phyloP scores from a whole-genome alignment of 345 rosid genomes.

The Clausena lansium region DNA sequence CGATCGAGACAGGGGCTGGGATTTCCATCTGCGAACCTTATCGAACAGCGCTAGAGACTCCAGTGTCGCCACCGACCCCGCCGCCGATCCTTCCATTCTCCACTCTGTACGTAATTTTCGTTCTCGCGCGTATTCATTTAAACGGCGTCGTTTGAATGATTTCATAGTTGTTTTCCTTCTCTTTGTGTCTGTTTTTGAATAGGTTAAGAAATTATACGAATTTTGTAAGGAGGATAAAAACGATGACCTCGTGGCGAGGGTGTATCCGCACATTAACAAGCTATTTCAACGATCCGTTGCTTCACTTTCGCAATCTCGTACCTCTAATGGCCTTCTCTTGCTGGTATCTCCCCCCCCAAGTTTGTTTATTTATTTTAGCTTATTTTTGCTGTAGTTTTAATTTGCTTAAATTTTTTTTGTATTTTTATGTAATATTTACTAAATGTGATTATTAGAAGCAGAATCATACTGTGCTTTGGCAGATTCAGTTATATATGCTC shows the following conservation, averaged over 20 bases:
- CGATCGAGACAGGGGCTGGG: slow-evolving; percentile 64
- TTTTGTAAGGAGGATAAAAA: slow-evolving; percentile 68
- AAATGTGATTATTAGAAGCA: background rate
- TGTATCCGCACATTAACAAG: slow-evolving; percentile 75
- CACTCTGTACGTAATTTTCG: slow-evolving; percentile 49
- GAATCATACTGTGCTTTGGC: background rate
- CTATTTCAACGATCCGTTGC: slow-evolving; percentile 87
- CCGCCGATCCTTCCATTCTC: slow-evolving; percentile 77
- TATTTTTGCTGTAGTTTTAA: background rate
- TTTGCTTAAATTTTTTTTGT: background rate
- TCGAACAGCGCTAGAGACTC: slow-evolving; percentile 75
- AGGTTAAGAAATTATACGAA: slow-evolving; percentile 76
- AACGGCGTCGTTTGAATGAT: background rate
- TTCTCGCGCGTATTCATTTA: background rate
- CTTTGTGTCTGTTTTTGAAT: slow-evolving; percentile 4
- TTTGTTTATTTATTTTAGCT: background rate
- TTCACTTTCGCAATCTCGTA: slow-evolving; percentile 65
- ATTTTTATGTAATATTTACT: background rate
- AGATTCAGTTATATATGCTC: background rate
- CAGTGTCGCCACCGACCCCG: slow-evolving; percentile 61
- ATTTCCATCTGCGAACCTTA: slow-evolving; percentile 65
- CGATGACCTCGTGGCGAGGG: slow-evolving; percentile 84
- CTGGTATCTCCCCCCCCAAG: slow-evolving; percentile 42
- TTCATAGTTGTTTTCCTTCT: background rate
- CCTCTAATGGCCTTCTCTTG: slow-evolving; percentile 75